These are phyloP conservation scores for Kalmusia sp. DNA, from an alignment of 2,329 filamentous ascomycete species.

Conservation along the genomic window DNA sequence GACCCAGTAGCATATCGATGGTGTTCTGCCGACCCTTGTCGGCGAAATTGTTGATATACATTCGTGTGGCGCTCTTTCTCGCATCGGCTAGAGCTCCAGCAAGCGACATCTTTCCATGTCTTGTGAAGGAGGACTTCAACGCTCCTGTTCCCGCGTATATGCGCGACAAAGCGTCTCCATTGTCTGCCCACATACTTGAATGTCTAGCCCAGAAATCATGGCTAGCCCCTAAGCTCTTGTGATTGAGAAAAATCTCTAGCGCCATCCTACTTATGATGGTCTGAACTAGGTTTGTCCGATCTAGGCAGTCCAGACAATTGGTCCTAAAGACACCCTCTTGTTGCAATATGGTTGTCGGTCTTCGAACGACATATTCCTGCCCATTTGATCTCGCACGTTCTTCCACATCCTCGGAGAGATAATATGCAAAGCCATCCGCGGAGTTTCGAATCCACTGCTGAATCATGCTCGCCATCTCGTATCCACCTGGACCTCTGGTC, in stretches of 20 bases:
- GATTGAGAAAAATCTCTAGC: slow-evolving; percentile 80
- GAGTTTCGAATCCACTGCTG: slow-evolving; percentile 78
- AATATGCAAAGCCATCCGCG: slow-evolving; percentile 90
- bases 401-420: slow-evolving; percentile 76
- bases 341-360: slow-evolving; percentile 75
- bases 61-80: slow-evolving; percentile 88
- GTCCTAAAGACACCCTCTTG: slow-evolving; percentile 96
- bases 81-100: slow-evolving; percentile 94
- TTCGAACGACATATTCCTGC: slow-evolving; percentile 43
- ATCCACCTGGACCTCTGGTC: slow-evolving; percentile 83
- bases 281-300: slow-evolving; percentile 95
- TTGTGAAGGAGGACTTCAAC: slow-evolving; percentile 92
- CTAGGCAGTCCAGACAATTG: slow-evolving; percentile 94
- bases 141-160: slow-evolving; percentile 98
- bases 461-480: slow-evolving; percentile 89
- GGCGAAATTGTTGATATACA: slow-evolving; percentile 98
- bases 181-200: slow-evolving; percentile 95
- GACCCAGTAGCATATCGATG: slow-evolving; percentile 89
- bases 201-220: slow-evolving; percentile 92
- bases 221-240: slow-evolving; percentile 71
- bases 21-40: slow-evolving; percentile 93
- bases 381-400: slow-evolving; percentile 57
- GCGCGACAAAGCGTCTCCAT: slow-evolving; percentile 89
- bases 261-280: slow-evolving; percentile 96
- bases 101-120: slow-evolving; percentile 93